phyloP scores from a whole-genome alignment of 345 rosid genomes.

The Cardamine chenopodiifolia region DNA sequence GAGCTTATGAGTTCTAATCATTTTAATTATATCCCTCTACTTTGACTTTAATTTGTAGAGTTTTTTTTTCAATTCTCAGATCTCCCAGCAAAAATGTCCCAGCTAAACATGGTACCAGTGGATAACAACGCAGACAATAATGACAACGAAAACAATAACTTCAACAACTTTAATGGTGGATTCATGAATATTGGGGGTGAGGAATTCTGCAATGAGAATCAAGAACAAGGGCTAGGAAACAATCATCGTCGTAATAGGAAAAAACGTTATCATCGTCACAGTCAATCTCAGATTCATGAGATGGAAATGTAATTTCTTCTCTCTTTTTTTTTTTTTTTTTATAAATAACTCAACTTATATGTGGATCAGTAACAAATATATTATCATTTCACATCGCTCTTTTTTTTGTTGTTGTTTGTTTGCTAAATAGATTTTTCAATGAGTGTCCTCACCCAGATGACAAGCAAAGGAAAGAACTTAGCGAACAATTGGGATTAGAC shows the following conservation, averaged over 20 bases:
- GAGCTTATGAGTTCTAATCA: background rate
- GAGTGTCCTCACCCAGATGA: conserved; percentile 96
- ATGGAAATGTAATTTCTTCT: conserved; percentile 71
- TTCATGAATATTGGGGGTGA: background rate
- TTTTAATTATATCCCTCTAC: background rate
- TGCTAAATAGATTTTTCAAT: conserved; percentile 54
- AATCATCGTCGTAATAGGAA: conserved; percentile 60
- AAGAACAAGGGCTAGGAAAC: conserved; percentile 66
- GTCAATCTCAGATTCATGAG: conserved; percentile 82
- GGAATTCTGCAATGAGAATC: conserved; percentile 53
- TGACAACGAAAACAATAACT: background rate
- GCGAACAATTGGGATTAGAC: conserved; percentile 77
- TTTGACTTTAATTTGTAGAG: background rate
- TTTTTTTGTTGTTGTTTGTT: background rate
- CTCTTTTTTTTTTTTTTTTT: background rate
- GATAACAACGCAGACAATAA: background rate
- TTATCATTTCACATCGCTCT: background rate
- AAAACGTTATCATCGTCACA: conserved; percentile 88
- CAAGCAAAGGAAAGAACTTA: conserved; percentile 79
- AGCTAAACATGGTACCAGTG: conserved; percentile 15
- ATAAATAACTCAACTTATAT: background rate
- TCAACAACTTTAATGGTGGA: conserved; percentile 5
- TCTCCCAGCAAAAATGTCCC: conserved; percentile 18
- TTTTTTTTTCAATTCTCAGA: conserved; percentile 2
- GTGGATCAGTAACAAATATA: background rate